These are phyloP conservation scores for Agaricus subrufescens DNA, from an alignment of 768 basidiomycete species.

Conservation along the genomic window DNA sequence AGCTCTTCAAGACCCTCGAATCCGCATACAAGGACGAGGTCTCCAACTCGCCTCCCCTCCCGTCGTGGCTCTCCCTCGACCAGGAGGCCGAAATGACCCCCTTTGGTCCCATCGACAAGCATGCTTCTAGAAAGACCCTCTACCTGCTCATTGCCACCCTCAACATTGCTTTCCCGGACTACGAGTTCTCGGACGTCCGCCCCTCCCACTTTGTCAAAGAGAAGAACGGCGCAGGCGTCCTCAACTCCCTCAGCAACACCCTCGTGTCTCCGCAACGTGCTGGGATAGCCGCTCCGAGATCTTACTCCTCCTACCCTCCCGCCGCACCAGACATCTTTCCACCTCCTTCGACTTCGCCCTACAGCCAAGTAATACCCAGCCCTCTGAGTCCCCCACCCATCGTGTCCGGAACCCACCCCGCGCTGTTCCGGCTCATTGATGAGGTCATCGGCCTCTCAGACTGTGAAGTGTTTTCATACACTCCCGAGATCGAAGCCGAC, in stretches of 20 bases:
- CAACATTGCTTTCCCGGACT: slow-evolving; percentile 96
- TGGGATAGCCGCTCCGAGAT: slow-evolving; percentile 65
- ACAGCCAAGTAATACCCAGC: slow-evolving; percentile 50
- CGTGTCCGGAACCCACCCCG: slow-evolving; percentile 81
- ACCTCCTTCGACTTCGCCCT: slow-evolving; percentile 68
- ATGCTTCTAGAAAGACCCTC: slow-evolving; percentile 82
- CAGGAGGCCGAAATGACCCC: slow-evolving; percentile 74
- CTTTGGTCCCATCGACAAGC: slow-evolving; percentile 88
- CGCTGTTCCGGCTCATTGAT: slow-evolving; percentile 82
- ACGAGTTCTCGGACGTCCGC: slow-evolving; percentile 92
- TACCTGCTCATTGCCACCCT: slow-evolving; percentile 95
- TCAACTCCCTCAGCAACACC: slow-evolving; percentile 82
- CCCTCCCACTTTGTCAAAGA: slow-evolving; percentile 89
- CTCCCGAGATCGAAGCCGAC: slow-evolving; percentile 90
- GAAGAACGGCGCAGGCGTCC: slow-evolving; percentile 71
- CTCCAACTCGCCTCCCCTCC: slow-evolving; percentile 79
- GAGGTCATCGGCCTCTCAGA: slow-evolving; percentile 86
- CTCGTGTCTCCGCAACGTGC: slow-evolving; percentile 69
- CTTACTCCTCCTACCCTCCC: slow-evolving; percentile 85
- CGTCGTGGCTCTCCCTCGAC: slow-evolving; percentile 71
- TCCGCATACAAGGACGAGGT: slow-evolving; percentile 78
- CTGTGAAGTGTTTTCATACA: slow-evolving; percentile 94
- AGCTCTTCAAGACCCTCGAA: slow-evolving; percentile 91
- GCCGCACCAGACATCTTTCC: slow-evolving; percentile 71
- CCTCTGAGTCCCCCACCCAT: slow-evolving; percentile 71